A percentile compares a stretch with the other conserved stretches of the same genome.
These are phyloP conservation scores for Microbotryum scabiosae DNA, from an alignment of 1,284 basidiomycete species.

Conservation along the genomic window DNA sequence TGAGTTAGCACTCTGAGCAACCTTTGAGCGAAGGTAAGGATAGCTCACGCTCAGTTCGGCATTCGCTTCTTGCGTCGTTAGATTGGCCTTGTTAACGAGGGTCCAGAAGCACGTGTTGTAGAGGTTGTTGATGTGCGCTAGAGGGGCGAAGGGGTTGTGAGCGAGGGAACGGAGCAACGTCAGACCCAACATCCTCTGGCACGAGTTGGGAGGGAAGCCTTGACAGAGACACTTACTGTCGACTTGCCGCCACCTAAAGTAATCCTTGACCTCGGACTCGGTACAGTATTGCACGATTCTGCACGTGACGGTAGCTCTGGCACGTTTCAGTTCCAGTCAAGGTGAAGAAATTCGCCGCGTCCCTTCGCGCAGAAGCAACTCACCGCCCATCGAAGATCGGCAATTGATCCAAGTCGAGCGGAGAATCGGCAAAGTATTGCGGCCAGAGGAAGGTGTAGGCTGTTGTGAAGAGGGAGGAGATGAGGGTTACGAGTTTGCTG, in stretches of 20 bases:
- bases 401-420: conserved; percentile 55
- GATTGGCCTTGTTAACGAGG: conserved; percentile 66
- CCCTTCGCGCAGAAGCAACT: background rate
- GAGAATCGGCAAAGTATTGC: conserved; percentile 61
- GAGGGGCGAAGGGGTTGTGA: background rate
- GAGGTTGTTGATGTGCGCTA: conserved; percentile 95
- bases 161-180: conserved; percentile 3
- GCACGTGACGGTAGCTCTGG: background rate
- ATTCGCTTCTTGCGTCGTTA: conserved; percentile 73
- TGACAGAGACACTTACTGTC: conserved; percentile 59
- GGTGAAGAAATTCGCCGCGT: background rate
- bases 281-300: conserved; percentile 76
- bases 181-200: background rate
- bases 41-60: conserved; percentile 56
- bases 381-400: conserved; percentile 79
- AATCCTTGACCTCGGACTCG: conserved; percentile 67
- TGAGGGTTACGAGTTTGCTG: conserved; percentile 77
- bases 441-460: conserved; percentile 84
- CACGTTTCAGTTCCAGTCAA: too few relatives aligned
- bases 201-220: background rate
- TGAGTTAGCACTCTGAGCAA: background rate
- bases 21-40: background rate
- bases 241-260: conserved; percentile 90
- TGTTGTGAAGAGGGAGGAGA: conserved; percentile 87
- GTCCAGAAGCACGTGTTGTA: conserved; percentile 98